Evolutionary conservation across 345 rosid genomes (phyloP).

Genomic region (Pelargonium nanum): DNA sequence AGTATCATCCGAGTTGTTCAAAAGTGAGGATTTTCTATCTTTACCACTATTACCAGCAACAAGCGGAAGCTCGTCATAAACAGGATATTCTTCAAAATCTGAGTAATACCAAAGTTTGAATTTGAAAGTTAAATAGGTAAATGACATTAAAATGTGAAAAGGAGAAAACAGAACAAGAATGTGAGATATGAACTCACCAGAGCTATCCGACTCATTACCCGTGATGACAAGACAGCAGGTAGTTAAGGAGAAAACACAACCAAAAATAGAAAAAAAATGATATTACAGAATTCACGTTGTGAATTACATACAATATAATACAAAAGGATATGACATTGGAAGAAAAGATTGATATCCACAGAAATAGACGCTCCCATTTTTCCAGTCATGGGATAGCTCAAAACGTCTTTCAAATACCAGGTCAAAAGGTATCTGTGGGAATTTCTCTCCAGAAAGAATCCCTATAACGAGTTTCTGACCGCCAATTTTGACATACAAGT

Average conservation of each 20-base stretch:
- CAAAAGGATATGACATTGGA: constrained; percentile 41
- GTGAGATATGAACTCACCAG: constrained; percentile 13
- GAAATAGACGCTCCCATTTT: constrained; percentile 57
- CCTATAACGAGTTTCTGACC: constrained; percentile 49
- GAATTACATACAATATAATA: background rate
- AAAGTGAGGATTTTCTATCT: background rate
- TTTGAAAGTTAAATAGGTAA: background rate
- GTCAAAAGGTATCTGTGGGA: constrained; percentile 53
- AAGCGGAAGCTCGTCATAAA: constrained; percentile 10
- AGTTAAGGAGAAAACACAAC: constrained; percentile 21
- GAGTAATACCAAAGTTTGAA: background rate
- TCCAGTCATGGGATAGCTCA: constrained; percentile 60
- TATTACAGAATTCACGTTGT: background rate
- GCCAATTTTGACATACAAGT: constrained; percentile 24
- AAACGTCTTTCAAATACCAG: constrained; percentile 42
- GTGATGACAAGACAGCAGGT: constrained; percentile 7
- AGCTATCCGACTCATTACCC: background rate
- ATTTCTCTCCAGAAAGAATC: constrained; percentile 46
- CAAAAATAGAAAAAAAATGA: constrained; percentile 2
- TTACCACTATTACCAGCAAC: constrained; percentile 17
- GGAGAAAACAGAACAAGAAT: background rate
- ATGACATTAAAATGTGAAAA: background rate
- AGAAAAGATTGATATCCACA: constrained; percentile 40
- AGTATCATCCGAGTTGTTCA: background rate
- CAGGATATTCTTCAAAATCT: background rate